phyloP scores from a whole-genome alignment of 2,329 filamentous ascomycete species.

The Daldinia sp. region DNA sequence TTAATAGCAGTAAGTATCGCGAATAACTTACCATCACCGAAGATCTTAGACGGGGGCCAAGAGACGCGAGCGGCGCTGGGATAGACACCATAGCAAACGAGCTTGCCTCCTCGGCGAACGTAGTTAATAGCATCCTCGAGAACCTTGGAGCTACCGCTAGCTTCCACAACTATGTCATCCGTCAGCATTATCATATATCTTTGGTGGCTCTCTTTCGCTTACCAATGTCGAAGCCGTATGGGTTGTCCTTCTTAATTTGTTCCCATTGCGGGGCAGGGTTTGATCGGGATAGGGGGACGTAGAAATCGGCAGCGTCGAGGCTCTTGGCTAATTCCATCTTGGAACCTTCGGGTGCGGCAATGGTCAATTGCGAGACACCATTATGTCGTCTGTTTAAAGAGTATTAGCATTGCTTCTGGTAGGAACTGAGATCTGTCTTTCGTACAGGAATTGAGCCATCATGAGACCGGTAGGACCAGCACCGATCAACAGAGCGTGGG shows the following conservation, averaged over 20 bases:
- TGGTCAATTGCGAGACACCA: slow-evolving; percentile 76
- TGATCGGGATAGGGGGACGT: slow-evolving; percentile 65
- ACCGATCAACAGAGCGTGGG: slow-evolving; percentile 73
- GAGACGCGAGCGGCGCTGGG: slow-evolving; percentile 70
- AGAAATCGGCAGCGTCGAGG: slow-evolving; percentile 66
- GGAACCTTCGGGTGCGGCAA: slow-evolving; percentile 75
- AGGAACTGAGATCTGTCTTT: not conserved
- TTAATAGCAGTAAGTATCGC: not conserved
- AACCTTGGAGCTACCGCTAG: slow-evolving; percentile 76
- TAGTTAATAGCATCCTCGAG: slow-evolving; percentile 79
- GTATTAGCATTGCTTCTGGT: slow-evolving; percentile 6
- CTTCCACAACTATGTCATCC: slow-evolving; percentile 68
- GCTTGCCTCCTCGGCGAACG: slow-evolving; percentile 76
- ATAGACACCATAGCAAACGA: slow-evolving; percentile 80
- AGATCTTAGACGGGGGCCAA: slow-evolving; percentile 80
- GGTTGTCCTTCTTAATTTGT: slow-evolving; percentile 72
- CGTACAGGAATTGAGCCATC: slow-evolving; percentile 53
- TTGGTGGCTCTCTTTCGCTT: slow-evolving; percentile 34
- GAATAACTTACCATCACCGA: slow-evolving; percentile 57
- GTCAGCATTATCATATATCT: slow-evolving; percentile 20
- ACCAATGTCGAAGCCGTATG: slow-evolving; percentile 79
- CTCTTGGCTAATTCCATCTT: slow-evolving; percentile 77
- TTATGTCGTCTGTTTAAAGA: slow-evolving; percentile 58
- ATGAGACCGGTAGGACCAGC: slow-evolving; percentile 75
- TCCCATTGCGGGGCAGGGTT: slow-evolving; percentile 70